phyloP scores from a whole-genome alignment of 768 basidiomycete species.

The Mycena filopes region DNA sequence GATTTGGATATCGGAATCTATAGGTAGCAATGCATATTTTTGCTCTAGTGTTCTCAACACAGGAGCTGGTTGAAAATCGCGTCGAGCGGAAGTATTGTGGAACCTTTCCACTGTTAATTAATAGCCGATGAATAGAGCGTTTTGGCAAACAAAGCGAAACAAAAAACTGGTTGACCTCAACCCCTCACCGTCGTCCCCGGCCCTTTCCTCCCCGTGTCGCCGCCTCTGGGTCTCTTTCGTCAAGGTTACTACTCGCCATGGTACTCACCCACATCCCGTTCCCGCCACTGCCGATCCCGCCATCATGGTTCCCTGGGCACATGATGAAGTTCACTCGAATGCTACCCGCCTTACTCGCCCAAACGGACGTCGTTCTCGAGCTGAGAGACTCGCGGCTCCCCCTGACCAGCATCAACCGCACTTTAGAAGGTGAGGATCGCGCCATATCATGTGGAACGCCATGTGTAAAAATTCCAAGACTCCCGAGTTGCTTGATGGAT shows the following conservation, averaged over 20 bases:
- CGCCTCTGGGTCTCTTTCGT: slow-evolving; percentile 12
- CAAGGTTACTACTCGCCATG: slow-evolving; percentile 37
- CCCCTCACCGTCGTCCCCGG: background rate
- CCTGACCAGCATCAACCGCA: slow-evolving; percentile 91
- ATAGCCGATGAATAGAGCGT: background rate
- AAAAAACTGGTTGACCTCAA: background rate
- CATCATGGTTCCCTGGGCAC: slow-evolving; percentile 97
- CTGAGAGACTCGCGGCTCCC: slow-evolving; percentile 93
- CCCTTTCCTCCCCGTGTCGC: background rate
- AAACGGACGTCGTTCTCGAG: slow-evolving; percentile 93
- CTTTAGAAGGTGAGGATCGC: slow-evolving; percentile 71
- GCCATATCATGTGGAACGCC: slow-evolving; percentile 13
- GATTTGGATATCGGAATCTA: slow-evolving; percentile 14
- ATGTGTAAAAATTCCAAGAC: slow-evolving; percentile 5
- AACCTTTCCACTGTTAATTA: background rate
- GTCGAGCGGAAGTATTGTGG: background rate
- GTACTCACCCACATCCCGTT: slow-evolving; percentile 49
- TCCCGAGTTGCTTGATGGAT: background rate
- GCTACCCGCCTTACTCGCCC: slow-evolving; percentile 79
- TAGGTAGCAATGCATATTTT: slow-evolving; percentile 16
- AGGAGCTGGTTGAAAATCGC: background rate
- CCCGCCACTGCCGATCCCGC: slow-evolving; percentile 69
- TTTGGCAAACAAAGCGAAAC: slow-evolving; percentile 1
- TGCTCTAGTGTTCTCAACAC: background rate
- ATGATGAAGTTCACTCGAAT: slow-evolving; percentile 89